Conservation (phyloP, 108 stramenopile genomes). For the Stephanodiscus minutulus region DNA sequence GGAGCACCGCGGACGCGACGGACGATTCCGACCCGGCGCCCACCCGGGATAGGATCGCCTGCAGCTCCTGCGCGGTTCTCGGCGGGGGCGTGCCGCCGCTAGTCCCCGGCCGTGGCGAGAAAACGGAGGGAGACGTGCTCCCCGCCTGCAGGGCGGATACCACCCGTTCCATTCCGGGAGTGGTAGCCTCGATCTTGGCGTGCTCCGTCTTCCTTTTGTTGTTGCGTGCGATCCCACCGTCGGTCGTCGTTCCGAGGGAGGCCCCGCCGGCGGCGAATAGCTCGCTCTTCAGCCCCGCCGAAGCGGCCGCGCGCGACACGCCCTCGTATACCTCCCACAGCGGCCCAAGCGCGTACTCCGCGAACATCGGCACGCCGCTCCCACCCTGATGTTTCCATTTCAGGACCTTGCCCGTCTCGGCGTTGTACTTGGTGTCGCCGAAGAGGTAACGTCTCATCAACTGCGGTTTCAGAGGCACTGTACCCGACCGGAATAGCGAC, state of each 20-base stretch:
- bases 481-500: slow-evolving; percentile 74
- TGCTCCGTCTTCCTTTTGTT: slow-evolving; percentile 21
- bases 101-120: slow-evolving; percentile 15
- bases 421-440: slow-evolving; percentile 73
- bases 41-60: slow-evolving; percentile 59
- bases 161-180: slow-evolving; percentile 77
- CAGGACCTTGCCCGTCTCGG: slow-evolving; percentile 62
- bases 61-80: slow-evolving; percentile 49
- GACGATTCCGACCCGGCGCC: slow-evolving; percentile 74
- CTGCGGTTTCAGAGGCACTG: slow-evolving; percentile 71
- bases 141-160: slow-evolving; percentile 58
- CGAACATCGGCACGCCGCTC: slow-evolving; percentile 66
- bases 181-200: slow-evolving; percentile 65
- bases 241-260: no score
- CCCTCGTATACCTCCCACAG: slow-evolving; percentile 85
- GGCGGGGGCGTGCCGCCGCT: slow-evolving; percentile 22
- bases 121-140: slow-evolving; percentile 39
- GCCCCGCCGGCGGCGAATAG: slow-evolving; percentile 56
- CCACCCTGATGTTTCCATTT: slow-evolving; percentile 64
- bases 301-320: slow-evolving; percentile 58
- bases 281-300: slow-evolving; percentile 53
- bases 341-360: slow-evolving; percentile 68
- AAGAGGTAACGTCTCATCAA: slow-evolving; percentile 75
- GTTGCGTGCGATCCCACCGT: neutral
- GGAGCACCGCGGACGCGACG: slow-evolving; percentile 66